These are phyloP conservation scores for Bullera alba DNA, from an alignment of 768 basidiomycete genomes.

Conservation along the genomic window DNA sequence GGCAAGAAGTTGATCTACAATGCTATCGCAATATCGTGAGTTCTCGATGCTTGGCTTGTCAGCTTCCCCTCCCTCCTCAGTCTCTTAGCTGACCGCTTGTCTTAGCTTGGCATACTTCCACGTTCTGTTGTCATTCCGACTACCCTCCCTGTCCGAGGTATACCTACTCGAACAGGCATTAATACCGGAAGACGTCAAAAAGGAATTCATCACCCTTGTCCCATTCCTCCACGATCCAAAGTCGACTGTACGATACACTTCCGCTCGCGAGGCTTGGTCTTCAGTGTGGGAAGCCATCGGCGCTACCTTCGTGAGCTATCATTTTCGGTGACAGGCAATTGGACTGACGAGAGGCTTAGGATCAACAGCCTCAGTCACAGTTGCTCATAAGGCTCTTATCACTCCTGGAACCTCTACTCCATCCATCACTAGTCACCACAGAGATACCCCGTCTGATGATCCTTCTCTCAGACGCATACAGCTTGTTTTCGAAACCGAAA, in stretches of 20 bases:
- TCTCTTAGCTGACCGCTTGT: not conserved
- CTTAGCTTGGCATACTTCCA: conserved; percentile 31
- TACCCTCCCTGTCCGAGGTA: conserved; percentile 18
- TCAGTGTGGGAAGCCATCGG: conserved; percentile 31
- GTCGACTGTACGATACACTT: conserved; percentile 27
- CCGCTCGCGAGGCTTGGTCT: conserved; percentile 24
- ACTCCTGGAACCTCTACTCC: conserved; percentile 10
- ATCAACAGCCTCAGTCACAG: not conserved
- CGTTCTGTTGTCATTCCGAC: conserved; percentile 22
- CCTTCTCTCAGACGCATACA: conserved; percentile 25
- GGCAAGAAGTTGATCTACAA: conserved; percentile 33
- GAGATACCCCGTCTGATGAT: conserved; percentile 7
- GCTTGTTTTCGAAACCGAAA: conserved; percentile 15
- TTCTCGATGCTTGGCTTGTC: not conserved
- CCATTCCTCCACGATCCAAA: conserved; percentile 34
- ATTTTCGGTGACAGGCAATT: not conserved
- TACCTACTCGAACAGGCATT: conserved; percentile 6
- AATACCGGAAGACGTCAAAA: conserved; percentile 7
- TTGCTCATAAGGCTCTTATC: conserved; percentile 18
- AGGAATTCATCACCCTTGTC: conserved; percentile 11
- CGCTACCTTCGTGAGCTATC: conserved; percentile 7
- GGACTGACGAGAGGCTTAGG: not conserved
- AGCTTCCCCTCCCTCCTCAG: not conserved
- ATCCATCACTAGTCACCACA: conserved; percentile 25
- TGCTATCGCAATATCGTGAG: conserved; percentile 33